Evolutionary conservation across 1,139 yeast species (phyloP).

Genomic region (Nakaseomyces glabratus): DNA sequence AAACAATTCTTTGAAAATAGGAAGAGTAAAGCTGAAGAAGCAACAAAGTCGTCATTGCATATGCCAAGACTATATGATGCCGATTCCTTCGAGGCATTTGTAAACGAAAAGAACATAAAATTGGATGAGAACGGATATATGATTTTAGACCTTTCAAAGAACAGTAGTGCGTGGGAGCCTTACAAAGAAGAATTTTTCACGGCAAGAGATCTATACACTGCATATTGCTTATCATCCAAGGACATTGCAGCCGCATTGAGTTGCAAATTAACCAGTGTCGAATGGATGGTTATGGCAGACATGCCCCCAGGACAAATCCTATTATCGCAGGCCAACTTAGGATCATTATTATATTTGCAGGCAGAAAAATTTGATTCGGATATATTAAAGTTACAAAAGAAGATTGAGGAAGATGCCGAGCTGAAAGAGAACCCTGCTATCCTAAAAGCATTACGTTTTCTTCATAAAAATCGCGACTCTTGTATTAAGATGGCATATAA

Average conservation of each 20-base stretch:
- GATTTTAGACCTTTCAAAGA: conserved; percentile 28
- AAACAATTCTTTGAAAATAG: conserved; percentile 27
- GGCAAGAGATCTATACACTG: conserved; percentile 61
- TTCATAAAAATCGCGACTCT: conserved; percentile 32
- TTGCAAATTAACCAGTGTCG: conserved; percentile 57
- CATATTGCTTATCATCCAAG: conserved; percentile 57
- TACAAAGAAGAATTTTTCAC: conserved; percentile 68
- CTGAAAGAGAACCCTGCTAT: conserved; percentile 22
- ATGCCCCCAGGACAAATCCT: conserved; percentile 57
- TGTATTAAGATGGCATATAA: conserved; percentile 40
- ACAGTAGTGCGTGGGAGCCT: conserved; percentile 54
- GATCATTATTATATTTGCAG: conserved; percentile 60
- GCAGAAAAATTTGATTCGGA: conserved; percentile 60
- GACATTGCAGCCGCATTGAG: conserved; percentile 55
- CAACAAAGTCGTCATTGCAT: conserved; percentile 13
- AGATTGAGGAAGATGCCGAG: conserved; percentile 24
- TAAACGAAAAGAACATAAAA: conserved; percentile 25
- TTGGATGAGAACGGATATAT: conserved; percentile 28
- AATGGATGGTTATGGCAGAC: conserved; percentile 67
- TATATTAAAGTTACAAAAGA: conserved; percentile 23
- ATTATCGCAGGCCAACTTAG: conserved; percentile 61
- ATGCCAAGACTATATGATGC: conserved; percentile 5
- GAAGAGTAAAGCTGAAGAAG: conserved; percentile 19
- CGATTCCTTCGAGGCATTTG: conserved; percentile 25
- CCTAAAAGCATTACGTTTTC: conserved; percentile 19